phyloP scores from a whole-genome alignment of 257 asterid genomes.

The Lithospermum erythrorhizon region DNA sequence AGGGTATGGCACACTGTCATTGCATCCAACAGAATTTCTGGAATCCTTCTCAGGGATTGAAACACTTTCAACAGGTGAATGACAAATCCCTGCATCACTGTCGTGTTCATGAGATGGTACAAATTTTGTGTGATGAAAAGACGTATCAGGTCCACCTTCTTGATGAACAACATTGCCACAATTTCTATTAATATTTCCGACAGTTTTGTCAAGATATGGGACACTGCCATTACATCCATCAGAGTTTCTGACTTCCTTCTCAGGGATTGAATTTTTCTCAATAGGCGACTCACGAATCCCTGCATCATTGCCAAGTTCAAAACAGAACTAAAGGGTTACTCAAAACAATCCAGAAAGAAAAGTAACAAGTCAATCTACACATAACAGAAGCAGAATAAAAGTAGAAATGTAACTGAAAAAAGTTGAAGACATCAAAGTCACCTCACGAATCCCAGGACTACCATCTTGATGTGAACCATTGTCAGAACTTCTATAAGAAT shows the following conservation, averaged over 20 bases:
- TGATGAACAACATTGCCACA: not conserved
- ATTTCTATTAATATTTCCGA: too few relatives aligned
- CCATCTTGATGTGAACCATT: too few relatives aligned
- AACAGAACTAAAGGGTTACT: not conserved
- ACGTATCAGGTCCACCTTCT: too few relatives aligned
- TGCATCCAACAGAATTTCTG: not conserved
- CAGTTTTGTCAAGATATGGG: not conserved
- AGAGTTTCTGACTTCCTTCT: not conserved
- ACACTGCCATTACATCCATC: not conserved
- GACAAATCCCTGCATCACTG: not conserved
- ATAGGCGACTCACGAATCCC: not conserved
- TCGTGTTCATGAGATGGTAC: not conserved
- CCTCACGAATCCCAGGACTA: not conserved
- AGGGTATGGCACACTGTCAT: not conserved
- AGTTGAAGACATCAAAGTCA: not conserved
- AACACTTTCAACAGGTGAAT: not conserved
- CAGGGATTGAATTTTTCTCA: not conserved
- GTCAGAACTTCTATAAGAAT: too few relatives aligned
- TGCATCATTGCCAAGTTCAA: not conserved
- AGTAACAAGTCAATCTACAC: not conserved
- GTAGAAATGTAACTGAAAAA: too few relatives aligned
- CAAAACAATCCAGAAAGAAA: not conserved
- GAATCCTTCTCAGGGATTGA: not conserved
- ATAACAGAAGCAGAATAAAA: too few relatives aligned
- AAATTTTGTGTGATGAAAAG: too few relatives aligned